Base-by-base conservation (phyloP, 305 asterid genomes). In the Plantago rigida region DNA sequence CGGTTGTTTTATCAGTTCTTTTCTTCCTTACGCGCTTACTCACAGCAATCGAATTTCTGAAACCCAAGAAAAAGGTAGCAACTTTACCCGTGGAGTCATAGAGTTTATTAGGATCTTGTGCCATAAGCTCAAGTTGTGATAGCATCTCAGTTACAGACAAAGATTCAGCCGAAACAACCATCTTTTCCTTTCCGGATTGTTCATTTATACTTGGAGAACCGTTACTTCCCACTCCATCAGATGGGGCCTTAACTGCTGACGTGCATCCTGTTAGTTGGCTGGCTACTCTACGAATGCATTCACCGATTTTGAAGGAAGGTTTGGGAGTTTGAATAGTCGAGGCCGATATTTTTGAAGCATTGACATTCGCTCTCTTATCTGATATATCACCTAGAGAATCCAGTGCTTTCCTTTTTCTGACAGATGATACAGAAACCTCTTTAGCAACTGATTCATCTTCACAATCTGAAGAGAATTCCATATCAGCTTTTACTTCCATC, bases 251-350 rank as follows among this genome's bases (percentile, higher is more conserved):
- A 9, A 70, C 65, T 56, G 51, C 59, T n/a, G 89, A 64, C 9
- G 83, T 53, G 53, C 89, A 58, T 13, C 87, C 88, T 17, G 96
- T 82, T 69, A 92, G 69, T 70, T 89, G 95, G 82, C 83, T 83
- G 56, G 99, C 99, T 49, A 82, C 93, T 78, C 96, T 80, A 41
- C 85, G 89, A 22, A 92, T 92, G 70, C 99, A 87, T 63, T 88
- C 99, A 8, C 99, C 99, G 14, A 92, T 82, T 72, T 82, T 87
- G 51, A 92, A 92, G 47, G 95, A 87, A 47, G 94, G 89, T 67
- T 79, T 88, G 36, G 89, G 89, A 64, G 79, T 66, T 55, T 84
- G 74, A 57, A 71, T 65, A 11, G 55, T 57, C 5, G 76, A 45
- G 56, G 70, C 51, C 29, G 92, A 73, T 46, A 72, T 78, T 78